phyloP scores from a whole-genome alignment of 108 stramenopile species.

The Fragilariopsis cylindrus region DNA sequence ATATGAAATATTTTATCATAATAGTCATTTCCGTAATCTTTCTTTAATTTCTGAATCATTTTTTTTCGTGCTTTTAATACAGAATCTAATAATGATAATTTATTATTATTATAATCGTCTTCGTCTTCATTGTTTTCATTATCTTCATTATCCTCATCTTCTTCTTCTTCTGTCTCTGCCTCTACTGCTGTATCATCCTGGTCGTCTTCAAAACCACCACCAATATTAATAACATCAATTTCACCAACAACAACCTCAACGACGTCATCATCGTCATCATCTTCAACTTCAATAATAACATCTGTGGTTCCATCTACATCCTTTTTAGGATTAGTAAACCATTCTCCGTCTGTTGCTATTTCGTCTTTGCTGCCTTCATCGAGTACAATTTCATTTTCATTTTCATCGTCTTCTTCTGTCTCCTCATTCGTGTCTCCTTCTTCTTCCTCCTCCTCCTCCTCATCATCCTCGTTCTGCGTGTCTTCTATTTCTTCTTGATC shows the following conservation, averaged over 20 bases:
- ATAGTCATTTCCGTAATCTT: slow-evolving; percentile 25
- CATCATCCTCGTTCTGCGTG: too few relatives aligned
- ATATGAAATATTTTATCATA: slow-evolving; percentile 20
- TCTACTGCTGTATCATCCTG: not conserved
- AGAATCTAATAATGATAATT: not conserved
- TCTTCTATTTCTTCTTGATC: too few relatives aligned
- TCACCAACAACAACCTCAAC: too few relatives aligned
- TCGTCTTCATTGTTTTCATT: not conserved
- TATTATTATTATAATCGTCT: not conserved
- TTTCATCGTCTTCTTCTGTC: too few relatives aligned
- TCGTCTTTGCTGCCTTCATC: not conserved
- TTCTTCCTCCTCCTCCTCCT: too few relatives aligned
- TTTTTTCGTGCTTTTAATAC: not conserved
- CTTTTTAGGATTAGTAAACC: too few relatives aligned
- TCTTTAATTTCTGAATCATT: not conserved
- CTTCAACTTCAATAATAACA: too few relatives aligned
- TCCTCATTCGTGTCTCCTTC: too few relatives aligned
- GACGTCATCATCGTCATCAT: too few relatives aligned
- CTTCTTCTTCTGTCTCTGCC: not conserved
- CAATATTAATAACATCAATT: too few relatives aligned
- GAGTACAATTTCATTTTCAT: too few relatives aligned
- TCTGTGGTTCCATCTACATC: too few relatives aligned
- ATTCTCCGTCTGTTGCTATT: not conserved
- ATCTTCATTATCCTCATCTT: not conserved
- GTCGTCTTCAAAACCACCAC: not conserved